Evolutionary conservation across 805 yeast species (phyloP).

Genomic region (Osmozyma mogii): DNA sequence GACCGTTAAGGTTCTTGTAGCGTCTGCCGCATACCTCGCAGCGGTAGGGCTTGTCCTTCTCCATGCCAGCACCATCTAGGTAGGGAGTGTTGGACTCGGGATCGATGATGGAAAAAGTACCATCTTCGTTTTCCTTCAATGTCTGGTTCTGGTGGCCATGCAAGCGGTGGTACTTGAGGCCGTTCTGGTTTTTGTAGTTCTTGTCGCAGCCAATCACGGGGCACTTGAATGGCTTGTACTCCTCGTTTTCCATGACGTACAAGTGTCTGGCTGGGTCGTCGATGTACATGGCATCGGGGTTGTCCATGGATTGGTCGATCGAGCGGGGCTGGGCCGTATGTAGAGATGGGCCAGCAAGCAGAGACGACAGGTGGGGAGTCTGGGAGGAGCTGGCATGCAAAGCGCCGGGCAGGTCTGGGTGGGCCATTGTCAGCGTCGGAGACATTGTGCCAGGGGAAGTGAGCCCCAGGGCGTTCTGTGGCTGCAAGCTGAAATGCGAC

Average conservation of each 20-base stretch:
- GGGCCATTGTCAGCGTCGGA: too few relatives aligned
- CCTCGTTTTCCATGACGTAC: slow-evolving; percentile 86
- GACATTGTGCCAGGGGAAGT: too few relatives aligned
- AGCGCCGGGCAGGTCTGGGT: slow-evolving; percentile 12
- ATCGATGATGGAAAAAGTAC: slow-evolving; percentile 85
- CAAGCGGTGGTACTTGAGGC: slow-evolving; percentile 86
- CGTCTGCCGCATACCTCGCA: slow-evolving; percentile 98
- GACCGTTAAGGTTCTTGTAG: slow-evolving; percentile 90
- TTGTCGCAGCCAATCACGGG: slow-evolving; percentile 98
- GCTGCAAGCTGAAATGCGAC: slow-evolving; percentile 18
- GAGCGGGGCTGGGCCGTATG: slow-evolving; percentile 5
- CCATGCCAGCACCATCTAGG: slow-evolving; percentile 90
- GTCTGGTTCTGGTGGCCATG: slow-evolving; percentile 98
- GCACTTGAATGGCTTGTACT: slow-evolving; percentile 91
- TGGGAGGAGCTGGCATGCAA: slow-evolving; percentile 3
- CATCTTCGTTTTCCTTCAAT: slow-evolving; percentile 83
- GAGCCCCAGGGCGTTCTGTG: slow-evolving; percentile 10
- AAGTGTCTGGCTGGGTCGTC: slow-evolving; percentile 96
- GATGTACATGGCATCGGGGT: slow-evolving; percentile 68
- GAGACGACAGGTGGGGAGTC: not conserved
- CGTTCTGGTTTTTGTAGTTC: slow-evolving; percentile 95
- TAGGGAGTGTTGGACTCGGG: slow-evolving; percentile 85
- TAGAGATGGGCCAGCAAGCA: not conserved
- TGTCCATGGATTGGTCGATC: slow-evolving; percentile 30
- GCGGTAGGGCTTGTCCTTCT: slow-evolving; percentile 95